Conservation (phyloP, 495 filamentous ascomycete species). For the Pseudotulostoma volvatum region DNA sequence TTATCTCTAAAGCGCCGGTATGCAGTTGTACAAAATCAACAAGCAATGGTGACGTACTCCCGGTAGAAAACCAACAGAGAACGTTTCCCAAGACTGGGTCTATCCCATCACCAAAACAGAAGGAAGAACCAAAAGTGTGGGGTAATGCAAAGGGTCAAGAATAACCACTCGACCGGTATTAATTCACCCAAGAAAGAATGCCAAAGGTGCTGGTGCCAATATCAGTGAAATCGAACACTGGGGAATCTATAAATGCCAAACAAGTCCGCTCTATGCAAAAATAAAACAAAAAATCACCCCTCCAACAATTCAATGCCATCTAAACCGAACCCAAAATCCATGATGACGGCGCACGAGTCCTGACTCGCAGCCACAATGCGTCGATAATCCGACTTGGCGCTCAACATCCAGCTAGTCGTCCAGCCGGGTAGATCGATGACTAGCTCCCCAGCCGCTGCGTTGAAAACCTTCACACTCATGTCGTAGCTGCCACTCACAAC, state of each 20-base stretch:
- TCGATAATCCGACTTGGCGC: slow-evolving; percentile 86
- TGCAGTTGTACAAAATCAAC: too few species aligned
- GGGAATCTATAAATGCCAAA: slow-evolving; percentile 5
- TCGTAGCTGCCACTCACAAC: slow-evolving; percentile 89
- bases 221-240: not conserved
- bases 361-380: slow-evolving; percentile 87
- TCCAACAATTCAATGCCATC: slow-evolving; percentile 33
- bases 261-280: not conserved
- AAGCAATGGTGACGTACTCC: too few species aligned
- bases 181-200: too few species aligned
- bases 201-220: too few species aligned
- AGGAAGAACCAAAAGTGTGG: too few species aligned
- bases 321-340: slow-evolving; percentile 50
- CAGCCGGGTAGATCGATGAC: slow-evolving; percentile 69
- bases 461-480: slow-evolving; percentile 81
- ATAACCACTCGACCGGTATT: too few species aligned
- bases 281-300: slow-evolving; percentile 16
- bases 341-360: slow-evolving; percentile 75
- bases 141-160: too few species aligned
- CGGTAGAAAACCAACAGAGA: too few species aligned
- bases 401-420: slow-evolving; percentile 91
- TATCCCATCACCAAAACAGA: too few species aligned
- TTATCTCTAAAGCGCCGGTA: too few species aligned
- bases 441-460: slow-evolving; percentile 55
- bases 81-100: too few species aligned